A percentile compares a stretch with the other conserved stretches of the same genome.
These are phyloP conservation scores for Helotiales sp. DNA, from an alignment of 2,329 filamentous ascomycete genomes.

Conservation along the genomic window DNA sequence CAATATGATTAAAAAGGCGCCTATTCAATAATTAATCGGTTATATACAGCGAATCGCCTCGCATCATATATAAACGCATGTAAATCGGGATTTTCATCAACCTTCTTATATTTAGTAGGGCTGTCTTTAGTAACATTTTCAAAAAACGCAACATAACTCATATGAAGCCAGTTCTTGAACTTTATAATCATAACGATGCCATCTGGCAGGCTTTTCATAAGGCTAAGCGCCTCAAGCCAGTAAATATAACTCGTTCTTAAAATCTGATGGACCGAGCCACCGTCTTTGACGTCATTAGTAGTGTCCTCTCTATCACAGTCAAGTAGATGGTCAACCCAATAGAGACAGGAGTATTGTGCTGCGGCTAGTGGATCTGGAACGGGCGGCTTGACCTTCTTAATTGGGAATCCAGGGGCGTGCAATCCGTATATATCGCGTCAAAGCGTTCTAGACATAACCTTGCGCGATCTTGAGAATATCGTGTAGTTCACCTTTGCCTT, in stretches of 20 bases:
- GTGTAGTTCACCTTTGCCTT: neutral
- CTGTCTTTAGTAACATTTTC: constrained; percentile 33
- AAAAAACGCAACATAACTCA: constrained; percentile 27
- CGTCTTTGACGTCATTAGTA: constrained; percentile 20
- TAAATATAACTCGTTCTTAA: constrained; percentile 16
- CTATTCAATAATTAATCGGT: constrained; percentile 22
- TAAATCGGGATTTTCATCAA: constrained; percentile 6
- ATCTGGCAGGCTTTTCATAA: constrained; percentile 30
- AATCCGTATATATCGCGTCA: neutral
- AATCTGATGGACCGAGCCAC: constrained; percentile 5
- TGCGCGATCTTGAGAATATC: neutral
- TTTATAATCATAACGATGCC: constrained; percentile 31
- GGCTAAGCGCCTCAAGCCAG: constrained; percentile 33
- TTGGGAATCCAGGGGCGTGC: neutral
- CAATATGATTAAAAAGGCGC: constrained; percentile 27
- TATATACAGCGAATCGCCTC: constrained; percentile 27
- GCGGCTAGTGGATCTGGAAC: constrained; percentile 38
- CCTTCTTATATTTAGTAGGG: constrained; percentile 12
- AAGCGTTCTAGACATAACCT: neutral
- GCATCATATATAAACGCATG: constrained; percentile 25
- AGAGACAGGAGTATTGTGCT: constrained; percentile 40
- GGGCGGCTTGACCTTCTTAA: constrained; percentile 32
- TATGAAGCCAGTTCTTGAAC: constrained; percentile 28
- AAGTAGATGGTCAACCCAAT: constrained; percentile 31
- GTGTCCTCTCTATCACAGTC: neutral